phyloP scores from a whole-genome alignment of 225 moss, liverwort and hornwort genomes.

The Marchantia paleacea region DNA sequence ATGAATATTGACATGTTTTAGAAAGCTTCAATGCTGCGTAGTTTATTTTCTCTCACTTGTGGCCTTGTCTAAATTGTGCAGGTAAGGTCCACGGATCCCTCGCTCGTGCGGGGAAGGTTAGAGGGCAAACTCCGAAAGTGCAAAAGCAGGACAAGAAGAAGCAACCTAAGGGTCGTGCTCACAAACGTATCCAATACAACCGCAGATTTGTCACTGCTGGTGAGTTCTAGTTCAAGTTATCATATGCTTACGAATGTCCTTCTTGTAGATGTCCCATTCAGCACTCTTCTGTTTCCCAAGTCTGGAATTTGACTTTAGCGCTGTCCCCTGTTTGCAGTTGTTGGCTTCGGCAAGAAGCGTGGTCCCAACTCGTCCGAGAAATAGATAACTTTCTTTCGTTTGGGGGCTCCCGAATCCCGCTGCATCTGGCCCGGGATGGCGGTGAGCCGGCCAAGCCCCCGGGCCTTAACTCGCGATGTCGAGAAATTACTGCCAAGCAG shows the following conservation, averaged over 20 bases:
- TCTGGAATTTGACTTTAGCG: no score
- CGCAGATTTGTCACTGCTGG: slow-evolving; percentile 73
- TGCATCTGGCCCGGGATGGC: neutral
- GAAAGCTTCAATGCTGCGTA: no score
- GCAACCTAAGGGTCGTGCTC: slow-evolving; percentile 69
- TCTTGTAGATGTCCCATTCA: no score
- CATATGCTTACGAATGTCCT: no score
- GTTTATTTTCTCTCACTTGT: neutral
- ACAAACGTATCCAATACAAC: slow-evolving; percentile 83
- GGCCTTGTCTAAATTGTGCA: slow-evolving; percentile 18
- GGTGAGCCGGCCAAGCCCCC: no score
- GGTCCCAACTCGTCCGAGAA: slow-evolving; percentile 81
- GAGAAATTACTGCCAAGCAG: neutral
- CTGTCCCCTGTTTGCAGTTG: slow-evolving; percentile 34
- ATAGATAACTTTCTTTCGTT: neutral
- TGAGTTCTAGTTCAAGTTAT: neutral
- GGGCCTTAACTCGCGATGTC: no score
- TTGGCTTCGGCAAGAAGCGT: slow-evolving; percentile 78
- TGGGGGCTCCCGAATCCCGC: neutral
- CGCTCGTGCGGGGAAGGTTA: slow-evolving; percentile 79
- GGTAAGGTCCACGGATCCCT: slow-evolving; percentile 88
- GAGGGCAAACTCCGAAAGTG: slow-evolving; percentile 78
- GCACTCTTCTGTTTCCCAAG: no score
- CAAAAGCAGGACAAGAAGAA: slow-evolving; percentile 81
- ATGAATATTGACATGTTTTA: no score